Percentiles rank a stretch among this genome's conserved stretches.
Conservation (phyloP, 2,329 filamentous ascomycete genomes). For the Colletotrichum truncatum region DNA sequence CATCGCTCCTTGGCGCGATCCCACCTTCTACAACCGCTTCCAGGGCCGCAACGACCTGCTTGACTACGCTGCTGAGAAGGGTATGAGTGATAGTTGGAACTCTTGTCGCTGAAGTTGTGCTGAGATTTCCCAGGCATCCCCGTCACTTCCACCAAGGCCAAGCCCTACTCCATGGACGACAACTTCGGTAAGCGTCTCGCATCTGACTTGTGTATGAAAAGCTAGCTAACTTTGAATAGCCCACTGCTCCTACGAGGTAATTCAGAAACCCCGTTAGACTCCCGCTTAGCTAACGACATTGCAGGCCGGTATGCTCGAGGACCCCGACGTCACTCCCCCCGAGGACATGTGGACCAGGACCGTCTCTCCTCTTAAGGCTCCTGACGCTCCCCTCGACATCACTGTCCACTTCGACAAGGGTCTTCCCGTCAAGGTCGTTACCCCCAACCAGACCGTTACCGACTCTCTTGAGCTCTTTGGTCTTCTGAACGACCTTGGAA, state of each 20-base stretch:
- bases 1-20: slow-evolving; percentile 79
- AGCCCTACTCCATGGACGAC: slow-evolving; percentile 57
- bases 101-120: neutral
- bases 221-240: slow-evolving; percentile 64
- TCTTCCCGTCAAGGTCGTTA: slow-evolving; percentile 70
- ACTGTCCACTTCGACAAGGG: slow-evolving; percentile 74
- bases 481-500: slow-evolving; percentile 70
- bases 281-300: slow-evolving; percentile 5
- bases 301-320: slow-evolving; percentile 66
- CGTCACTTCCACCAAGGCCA: slow-evolving; percentile 77
- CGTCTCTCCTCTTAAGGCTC: slow-evolving; percentile 65
- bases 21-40: slow-evolving; percentile 76
- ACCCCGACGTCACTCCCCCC: slow-evolving; percentile 66
- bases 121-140: slow-evolving; percentile 61
- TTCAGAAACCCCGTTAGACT: slow-evolving; percentile 69
- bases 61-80: slow-evolving; percentile 72
- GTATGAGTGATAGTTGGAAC: neutral
- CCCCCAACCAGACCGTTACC: slow-evolving; percentile 65
- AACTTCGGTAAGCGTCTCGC: neutral
- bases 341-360: slow-evolving; percentile 77
- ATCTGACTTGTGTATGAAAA: no score
- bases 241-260: slow-evolving; percentile 78
- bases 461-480: slow-evolving; percentile 73
- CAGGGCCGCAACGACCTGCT: slow-evolving; percentile 76
- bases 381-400: slow-evolving; percentile 71